Evolutionary conservation across 805 yeast species (phyloP).

Genomic region (Yamadazyma takamatsuzukensis): DNA sequence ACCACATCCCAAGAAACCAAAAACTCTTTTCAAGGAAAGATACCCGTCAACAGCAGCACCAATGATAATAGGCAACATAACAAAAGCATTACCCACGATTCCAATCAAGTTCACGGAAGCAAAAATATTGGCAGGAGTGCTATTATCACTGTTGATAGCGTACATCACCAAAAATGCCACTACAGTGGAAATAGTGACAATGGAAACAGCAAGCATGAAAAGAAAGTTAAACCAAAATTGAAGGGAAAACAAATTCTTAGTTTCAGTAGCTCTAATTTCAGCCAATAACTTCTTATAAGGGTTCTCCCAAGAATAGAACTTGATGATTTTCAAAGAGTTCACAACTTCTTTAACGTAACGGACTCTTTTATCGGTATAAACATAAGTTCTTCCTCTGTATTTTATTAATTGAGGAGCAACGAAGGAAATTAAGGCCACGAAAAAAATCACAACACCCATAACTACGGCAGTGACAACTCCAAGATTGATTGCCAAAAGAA

Average conservation of each 20-base stretch:
- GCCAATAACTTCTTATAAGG: constrained; percentile 62
- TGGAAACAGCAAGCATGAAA: constrained; percentile 60
- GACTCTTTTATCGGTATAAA: constrained; percentile 72
- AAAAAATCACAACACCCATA: constrained; percentile 49
- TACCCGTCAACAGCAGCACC: constrained; percentile 64
- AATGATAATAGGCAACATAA: constrained; percentile 65
- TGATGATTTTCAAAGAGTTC: constrained; percentile 72
- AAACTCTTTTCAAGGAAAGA: constrained; percentile 56
- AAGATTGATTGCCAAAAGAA: constrained; percentile 58
- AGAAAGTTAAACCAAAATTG: constrained; percentile 59
- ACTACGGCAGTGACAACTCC: constrained; percentile 76
- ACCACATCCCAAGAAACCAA: constrained; percentile 45
- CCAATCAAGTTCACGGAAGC: constrained; percentile 66
- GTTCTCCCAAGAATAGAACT: constrained; percentile 87
- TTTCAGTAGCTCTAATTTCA: constrained; percentile 57
- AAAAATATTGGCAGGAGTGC: constrained; percentile 60
- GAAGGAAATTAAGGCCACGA: constrained; percentile 42
- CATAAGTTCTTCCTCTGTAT: constrained; percentile 53
- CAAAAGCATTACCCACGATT: constrained; percentile 54
- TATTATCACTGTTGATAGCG: constrained; percentile 22
- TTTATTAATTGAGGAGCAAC: constrained; percentile 38
- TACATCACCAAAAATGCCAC: constrained; percentile 40
- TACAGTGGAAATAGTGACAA: constrained; percentile 71
- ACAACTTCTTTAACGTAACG: constrained; percentile 72
- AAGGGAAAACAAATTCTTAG: constrained; percentile 53